These are phyloP conservation scores for Leishmania turanica DNA, from an alignment of 208 protist species.

Conservation along the genomic window DNA sequence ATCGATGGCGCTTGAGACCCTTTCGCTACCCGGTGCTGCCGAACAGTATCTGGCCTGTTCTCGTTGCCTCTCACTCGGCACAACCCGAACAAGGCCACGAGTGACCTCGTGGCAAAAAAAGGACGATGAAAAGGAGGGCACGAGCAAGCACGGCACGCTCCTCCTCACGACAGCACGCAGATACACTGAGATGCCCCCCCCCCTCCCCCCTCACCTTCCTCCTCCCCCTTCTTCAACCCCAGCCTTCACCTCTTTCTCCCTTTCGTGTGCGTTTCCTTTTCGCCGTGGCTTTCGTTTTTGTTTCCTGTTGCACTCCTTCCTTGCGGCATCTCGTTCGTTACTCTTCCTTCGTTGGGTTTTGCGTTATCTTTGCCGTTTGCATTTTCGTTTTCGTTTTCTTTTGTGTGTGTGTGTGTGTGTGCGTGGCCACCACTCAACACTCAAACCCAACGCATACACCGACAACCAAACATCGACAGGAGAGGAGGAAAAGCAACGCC, in stretches of 20 bases:
- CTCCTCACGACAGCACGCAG: background rate
- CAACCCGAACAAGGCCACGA: background rate
- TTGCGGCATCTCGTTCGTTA: background rate
- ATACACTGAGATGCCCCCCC: background rate
- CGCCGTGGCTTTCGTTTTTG: background rate
- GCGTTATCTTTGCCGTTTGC: background rate
- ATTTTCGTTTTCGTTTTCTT: no score
- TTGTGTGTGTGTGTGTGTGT: no score
- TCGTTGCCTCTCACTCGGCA: background rate
- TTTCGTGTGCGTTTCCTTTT: background rate
- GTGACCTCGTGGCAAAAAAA: no score
- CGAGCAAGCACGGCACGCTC: background rate
- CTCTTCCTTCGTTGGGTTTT: background rate
- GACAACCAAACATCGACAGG: no score
- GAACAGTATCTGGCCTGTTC: no score
- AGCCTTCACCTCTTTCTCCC: background rate
- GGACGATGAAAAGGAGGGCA: background rate
- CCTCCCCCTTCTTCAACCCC: background rate
- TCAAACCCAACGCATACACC: background rate
- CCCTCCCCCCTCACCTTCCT: no score
- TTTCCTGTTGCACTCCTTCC: background rate
- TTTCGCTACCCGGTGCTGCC: no score
- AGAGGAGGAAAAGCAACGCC: background rate
- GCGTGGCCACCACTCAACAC: background rate
- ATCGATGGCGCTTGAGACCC: no score